phyloP scores from a whole-genome alignment of 75 land plant genomes.

The Sequoiadendron giganteum region DNA sequence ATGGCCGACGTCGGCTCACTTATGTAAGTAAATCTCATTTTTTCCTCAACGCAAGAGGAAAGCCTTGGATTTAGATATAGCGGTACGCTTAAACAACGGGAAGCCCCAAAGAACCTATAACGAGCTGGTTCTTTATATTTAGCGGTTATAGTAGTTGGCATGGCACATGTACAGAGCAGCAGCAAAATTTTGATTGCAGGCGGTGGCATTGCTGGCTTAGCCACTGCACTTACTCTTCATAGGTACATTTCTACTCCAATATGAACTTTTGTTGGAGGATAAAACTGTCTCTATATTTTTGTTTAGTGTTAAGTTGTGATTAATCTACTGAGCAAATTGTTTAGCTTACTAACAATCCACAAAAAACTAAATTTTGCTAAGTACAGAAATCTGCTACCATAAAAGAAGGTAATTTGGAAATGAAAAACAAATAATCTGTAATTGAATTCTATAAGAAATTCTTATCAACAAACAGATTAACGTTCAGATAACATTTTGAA shows the following conservation, averaged over 20 bases:
- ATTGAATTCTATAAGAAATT: not conserved
- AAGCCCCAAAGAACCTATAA: too few species aligned
- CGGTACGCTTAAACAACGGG: too few species aligned
- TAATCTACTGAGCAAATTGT: not conserved
- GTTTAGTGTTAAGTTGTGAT: not conserved
- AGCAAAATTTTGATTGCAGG: slow-evolving; percentile 13
- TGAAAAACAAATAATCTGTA: not conserved
- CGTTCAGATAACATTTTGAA: too few species aligned
- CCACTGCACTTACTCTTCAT: slow-evolving; percentile 22
- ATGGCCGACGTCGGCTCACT: too few species aligned
- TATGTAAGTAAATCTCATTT: too few species aligned
- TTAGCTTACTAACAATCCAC: not conserved
- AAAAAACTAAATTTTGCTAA: too few species aligned
- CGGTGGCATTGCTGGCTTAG: slow-evolving; percentile 22
- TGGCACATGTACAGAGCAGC: not conserved
- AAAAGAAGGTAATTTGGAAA: not conserved
- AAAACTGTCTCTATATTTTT: too few species aligned
- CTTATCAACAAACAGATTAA: too few species aligned
- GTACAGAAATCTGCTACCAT: too few species aligned
- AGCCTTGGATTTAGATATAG: too few species aligned
- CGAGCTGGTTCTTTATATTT: not conserved
- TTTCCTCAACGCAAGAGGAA: too few species aligned
- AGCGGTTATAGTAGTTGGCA: not conserved
- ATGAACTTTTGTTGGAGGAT: too few species aligned
- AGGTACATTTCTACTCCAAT: not conserved